phyloP scores from a whole-genome alignment of 768 basidiomycete species.

The Sporobolomyces pararoseus region DNA sequence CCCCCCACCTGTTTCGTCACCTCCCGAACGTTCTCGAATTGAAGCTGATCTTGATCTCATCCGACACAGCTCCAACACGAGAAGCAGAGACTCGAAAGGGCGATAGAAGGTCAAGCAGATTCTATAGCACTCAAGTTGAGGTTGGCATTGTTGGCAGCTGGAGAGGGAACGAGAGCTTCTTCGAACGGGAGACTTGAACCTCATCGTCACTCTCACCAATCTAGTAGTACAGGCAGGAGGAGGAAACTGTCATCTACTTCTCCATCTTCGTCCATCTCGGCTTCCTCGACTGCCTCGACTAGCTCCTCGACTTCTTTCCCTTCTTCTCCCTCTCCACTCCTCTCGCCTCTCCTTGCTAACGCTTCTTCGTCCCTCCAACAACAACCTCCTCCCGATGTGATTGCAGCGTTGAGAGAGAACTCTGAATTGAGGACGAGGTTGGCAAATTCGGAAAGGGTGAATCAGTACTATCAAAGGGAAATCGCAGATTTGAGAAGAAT shows the following conservation, averaged over 20 bases:
- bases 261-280: constrained; percentile 7
- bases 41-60: not conserved
- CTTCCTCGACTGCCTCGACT: constrained; percentile 2
- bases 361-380: not conserved
- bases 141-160: constrained; percentile 22
- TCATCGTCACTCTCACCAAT: not conserved
- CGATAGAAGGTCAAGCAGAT: constrained; percentile 29
- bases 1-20: not conserved
- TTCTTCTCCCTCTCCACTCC: constrained; percentile 11
- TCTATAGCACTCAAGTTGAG: constrained; percentile 23
- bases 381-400: constrained; percentile 5
- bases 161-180: constrained; percentile 6
- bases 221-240: not conserved
- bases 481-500: constrained; percentile 27
- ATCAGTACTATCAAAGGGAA: constrained; percentile 33
- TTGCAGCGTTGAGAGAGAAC: constrained; percentile 27
- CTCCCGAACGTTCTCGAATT: not conserved
- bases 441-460: constrained; percentile 36
- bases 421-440: constrained; percentile 18
- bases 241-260: constrained; percentile 13
- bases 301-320: constrained; percentile 18
- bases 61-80: constrained; percentile 26
- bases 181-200: no score
- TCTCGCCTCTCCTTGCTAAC: not conserved
- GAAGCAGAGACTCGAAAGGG: constrained; percentile 22